Percentiles rank a stretch among this genome's conserved stretches.
Conservation (phyloP, 2,329 filamentous ascomycete species). For the Cercospora zeina region DNA sequence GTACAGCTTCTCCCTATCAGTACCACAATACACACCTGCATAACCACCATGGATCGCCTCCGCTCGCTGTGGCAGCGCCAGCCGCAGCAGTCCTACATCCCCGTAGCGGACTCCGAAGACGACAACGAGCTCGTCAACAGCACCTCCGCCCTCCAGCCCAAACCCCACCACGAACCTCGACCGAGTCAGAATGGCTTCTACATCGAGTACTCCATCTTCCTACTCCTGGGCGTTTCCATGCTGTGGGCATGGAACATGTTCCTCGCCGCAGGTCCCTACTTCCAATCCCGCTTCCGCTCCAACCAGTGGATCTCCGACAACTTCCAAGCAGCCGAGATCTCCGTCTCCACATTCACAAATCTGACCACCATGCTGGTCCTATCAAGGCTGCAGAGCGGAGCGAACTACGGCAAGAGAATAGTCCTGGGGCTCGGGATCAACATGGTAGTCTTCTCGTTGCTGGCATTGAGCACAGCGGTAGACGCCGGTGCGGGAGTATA, state of each 20-base stretch:
- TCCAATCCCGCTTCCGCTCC: constrained; percentile 74
- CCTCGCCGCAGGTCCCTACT: constrained; percentile 90
- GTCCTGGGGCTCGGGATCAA: constrained; percentile 74
- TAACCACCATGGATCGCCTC: constrained; percentile 29
- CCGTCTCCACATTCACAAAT: constrained; percentile 82
- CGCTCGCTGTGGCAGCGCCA: constrained; percentile 35
- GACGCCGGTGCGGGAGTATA: constrained; percentile 65
- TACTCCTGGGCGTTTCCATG: constrained; percentile 86
- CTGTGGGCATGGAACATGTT: constrained; percentile 99
- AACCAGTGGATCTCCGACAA: constrained; percentile 71
- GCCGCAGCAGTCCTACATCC: constrained; percentile 38
- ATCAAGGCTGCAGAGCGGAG: constrained; percentile 74
- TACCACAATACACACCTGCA: background rate
- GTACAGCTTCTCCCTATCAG: constrained; percentile 2
- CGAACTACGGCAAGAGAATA: constrained; percentile 87
- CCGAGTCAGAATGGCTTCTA: constrained; percentile 57
- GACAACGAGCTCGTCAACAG: constrained; percentile 16
- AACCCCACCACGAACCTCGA: constrained; percentile 1
- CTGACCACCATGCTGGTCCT: constrained; percentile 73
- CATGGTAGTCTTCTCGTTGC: constrained; percentile 70
- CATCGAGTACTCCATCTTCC: constrained; percentile 82
- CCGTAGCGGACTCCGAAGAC: constrained; percentile 31
- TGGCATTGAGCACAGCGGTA: constrained; percentile 78
- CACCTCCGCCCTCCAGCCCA: constrained; percentile 10
- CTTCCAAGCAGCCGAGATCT: constrained; percentile 87